Evolutionary conservation across 768 basidiomycete genomes (phyloP).

Genomic region (Pleurotus giganteus): DNA sequence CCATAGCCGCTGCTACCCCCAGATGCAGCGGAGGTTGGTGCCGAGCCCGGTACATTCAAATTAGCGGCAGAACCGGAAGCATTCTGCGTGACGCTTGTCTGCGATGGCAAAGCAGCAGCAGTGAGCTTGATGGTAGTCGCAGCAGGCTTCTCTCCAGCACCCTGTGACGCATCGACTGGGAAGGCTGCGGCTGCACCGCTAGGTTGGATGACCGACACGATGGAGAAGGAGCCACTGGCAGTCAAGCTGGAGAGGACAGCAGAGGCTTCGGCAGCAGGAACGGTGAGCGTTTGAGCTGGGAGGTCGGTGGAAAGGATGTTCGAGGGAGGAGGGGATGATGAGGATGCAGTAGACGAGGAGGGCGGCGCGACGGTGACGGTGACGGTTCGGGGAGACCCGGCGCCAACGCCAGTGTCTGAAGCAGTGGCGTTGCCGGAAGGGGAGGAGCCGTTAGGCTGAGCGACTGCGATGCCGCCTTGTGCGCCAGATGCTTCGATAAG

Average conservation of each 20-base stretch:
- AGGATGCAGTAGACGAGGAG: slow-evolving; percentile 11
- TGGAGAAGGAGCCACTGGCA: slow-evolving; percentile 17
- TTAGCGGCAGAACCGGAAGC: slow-evolving; percentile 7
- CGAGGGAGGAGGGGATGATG: slow-evolving; percentile 7
- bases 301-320: slow-evolving; percentile 18
- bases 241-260: slow-evolving; percentile 37
- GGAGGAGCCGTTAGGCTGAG: slow-evolving; percentile 13
- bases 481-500: slow-evolving; percentile 47
- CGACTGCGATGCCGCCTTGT: slow-evolving; percentile 32
- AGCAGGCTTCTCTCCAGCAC: slow-evolving; percentile 2
- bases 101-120: background rate
- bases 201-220: slow-evolving; percentile 4
- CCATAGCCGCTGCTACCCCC: background rate
- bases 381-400: slow-evolving; percentile 22
- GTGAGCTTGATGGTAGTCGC: slow-evolving; percentile 8
- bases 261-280: slow-evolving; percentile 41
- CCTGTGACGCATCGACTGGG: background rate
- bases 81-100: background rate
- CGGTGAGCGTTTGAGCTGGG: slow-evolving; percentile 36
- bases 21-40: background rate
- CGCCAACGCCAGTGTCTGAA: background rate
- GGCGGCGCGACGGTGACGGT: slow-evolving; percentile 26
- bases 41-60: background rate
- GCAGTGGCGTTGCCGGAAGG: slow-evolving; percentile 3
- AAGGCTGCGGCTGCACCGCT: background rate